Evolutionary conservation across 148 eudicot species (phyloP).

Genomic region (Limonium bicolor): DNA sequence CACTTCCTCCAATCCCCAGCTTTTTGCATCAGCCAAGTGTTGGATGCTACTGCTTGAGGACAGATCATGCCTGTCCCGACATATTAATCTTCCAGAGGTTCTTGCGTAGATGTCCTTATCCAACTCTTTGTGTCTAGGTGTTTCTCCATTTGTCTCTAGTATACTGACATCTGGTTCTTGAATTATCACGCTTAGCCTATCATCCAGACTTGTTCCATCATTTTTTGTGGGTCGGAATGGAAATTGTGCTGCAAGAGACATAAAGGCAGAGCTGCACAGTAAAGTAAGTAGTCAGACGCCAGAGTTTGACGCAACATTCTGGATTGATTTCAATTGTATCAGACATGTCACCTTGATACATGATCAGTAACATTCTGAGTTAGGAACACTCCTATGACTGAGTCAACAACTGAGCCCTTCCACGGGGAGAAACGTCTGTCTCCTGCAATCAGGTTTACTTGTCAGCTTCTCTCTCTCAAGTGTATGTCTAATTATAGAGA

Average conservation of each 20-base stretch:
- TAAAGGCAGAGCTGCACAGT: constrained; percentile 23
- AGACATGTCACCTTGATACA: constrained; percentile 17
- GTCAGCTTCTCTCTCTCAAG: too few relatives aligned
- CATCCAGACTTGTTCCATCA: constrained; percentile 5
- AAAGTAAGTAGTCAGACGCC: too few relatives aligned
- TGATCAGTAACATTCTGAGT: constrained; percentile 22
- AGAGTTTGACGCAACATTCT: background rate
- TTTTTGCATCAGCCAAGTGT: constrained; percentile 7
- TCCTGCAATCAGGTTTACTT: too few relatives aligned
- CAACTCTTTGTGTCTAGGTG: constrained; percentile 6
- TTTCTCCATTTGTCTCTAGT: constrained; percentile 13
- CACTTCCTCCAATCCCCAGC: constrained; percentile 13
- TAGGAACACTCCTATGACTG: constrained; percentile 21
- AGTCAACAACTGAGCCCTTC: constrained; percentile 41
- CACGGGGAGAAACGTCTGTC: constrained; percentile 13
- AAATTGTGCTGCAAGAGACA: constrained; percentile 21
- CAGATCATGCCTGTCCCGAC: constrained; percentile 5
- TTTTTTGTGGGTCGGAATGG: constrained; percentile 14
- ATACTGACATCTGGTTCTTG: constrained; percentile 22
- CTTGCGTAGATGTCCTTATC: constrained; percentile 5
- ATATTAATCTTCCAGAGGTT: constrained; percentile 6
- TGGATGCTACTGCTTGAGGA: constrained; percentile 1
- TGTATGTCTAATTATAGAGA: too few relatives aligned
- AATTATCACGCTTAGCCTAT: constrained; percentile 8
- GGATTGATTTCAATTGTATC: background rate